These are phyloP conservation scores for Coemansia sp. DNA, from an alignment of 192 early-diverging fungal genomes.

Conservation along the genomic window DNA sequence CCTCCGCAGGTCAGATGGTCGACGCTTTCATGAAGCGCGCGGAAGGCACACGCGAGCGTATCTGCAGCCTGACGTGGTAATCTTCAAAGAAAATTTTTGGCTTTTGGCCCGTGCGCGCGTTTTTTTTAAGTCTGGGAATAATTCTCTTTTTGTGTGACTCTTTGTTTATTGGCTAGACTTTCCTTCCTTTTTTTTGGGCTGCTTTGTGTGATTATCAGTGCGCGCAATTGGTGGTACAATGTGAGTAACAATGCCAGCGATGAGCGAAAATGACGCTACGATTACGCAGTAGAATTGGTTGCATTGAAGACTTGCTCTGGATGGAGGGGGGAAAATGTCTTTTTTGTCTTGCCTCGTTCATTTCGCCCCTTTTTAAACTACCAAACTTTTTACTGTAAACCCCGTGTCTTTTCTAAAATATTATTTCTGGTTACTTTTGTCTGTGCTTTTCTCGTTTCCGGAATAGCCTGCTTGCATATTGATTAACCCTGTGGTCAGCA, in stretches of 20 bases:
- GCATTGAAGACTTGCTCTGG: background rate
- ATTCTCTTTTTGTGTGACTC: no score
- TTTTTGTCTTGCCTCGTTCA: background rate
- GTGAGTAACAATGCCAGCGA: background rate
- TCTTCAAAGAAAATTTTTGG: no score
- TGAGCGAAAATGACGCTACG: background rate
- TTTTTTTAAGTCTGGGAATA: no score
- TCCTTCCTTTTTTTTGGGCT: no score
- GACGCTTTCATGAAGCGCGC: constrained; percentile 42
- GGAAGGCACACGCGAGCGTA: constrained; percentile 39
- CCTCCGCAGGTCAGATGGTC: constrained; percentile 43
- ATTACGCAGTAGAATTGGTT: background rate
- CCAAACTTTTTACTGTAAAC: background rate
- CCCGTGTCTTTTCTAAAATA: background rate
- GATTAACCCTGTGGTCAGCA: no score
- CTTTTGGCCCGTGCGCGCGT: no score
- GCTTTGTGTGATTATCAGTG: background rate
- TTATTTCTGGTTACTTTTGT: background rate
- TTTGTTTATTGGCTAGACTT: no score
- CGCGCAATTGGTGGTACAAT: background rate
- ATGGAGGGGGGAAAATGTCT: no score
- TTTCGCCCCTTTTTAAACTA: background rate
- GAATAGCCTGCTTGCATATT: background rate
- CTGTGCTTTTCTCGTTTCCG: background rate
- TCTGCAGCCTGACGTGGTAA: constrained; percentile 33